phyloP scores from a whole-genome alignment of 768 basidiomycete genomes.

The Tylopilus sp. region DNA sequence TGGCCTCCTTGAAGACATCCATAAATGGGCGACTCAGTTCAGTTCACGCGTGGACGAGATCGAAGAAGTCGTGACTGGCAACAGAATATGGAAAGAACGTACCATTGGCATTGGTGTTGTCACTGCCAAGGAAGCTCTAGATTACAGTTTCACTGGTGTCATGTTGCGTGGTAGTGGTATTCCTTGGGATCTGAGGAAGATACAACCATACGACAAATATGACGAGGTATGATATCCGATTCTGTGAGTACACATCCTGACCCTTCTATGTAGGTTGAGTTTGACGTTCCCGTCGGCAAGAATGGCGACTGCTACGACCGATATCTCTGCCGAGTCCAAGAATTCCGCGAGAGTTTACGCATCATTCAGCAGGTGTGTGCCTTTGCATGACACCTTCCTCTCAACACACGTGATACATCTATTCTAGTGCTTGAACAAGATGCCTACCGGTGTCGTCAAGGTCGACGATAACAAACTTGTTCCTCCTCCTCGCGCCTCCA shows the following conservation, averaged over 20 bases:
- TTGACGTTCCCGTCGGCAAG: conserved; percentile 94
- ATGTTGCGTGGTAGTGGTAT: conserved; percentile 95
- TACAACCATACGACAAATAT: conserved; percentile 94
- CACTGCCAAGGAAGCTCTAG: conserved; percentile 87
- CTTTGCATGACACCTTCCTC: neutral
- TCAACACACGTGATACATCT: neutral
- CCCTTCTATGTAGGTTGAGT: conserved; percentile 66
- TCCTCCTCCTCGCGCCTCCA: conserved; percentile 91
- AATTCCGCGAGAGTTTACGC: conserved; percentile 91
- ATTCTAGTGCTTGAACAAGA: conserved; percentile 91
- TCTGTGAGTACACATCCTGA: neutral
- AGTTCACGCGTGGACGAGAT: conserved; percentile 89
- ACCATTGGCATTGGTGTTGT: conserved; percentile 89
- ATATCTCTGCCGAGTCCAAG: conserved; percentile 95
- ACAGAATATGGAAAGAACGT: conserved; percentile 97
- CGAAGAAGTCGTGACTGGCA: conserved; percentile 96
- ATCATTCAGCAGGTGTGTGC: conserved; percentile 73
- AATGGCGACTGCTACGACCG: conserved; percentile 98
- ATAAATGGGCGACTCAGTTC: conserved; percentile 97
- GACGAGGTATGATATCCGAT: conserved; percentile 70
- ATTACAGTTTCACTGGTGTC: conserved; percentile 93
- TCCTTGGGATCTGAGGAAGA: conserved; percentile 92
- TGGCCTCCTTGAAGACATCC: conserved; percentile 97
- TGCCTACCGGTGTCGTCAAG: conserved; percentile 88
- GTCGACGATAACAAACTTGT: conserved; percentile 98